phyloP scores from a whole-genome alignment of 139 green algal genomes.

The Eudorina sp. region DNA sequence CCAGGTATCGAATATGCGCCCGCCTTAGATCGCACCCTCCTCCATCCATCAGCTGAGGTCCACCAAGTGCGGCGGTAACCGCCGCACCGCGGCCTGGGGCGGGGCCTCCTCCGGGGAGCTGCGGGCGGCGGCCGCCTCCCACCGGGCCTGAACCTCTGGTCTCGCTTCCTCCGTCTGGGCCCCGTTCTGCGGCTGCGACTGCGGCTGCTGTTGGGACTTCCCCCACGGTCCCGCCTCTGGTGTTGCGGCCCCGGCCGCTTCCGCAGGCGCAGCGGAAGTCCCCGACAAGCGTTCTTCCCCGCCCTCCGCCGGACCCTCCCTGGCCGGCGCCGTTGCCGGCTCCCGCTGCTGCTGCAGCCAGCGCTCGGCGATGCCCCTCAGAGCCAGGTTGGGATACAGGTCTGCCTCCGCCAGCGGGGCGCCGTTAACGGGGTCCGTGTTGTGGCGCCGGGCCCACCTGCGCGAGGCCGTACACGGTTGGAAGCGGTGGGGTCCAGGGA shows the following conservation, averaged over 20 bases:
- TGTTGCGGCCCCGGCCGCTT: too few species aligned
- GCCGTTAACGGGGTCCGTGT: slow-evolving; percentile 37
- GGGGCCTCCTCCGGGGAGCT: not conserved
- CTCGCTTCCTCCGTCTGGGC: not conserved
- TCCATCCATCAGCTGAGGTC: slow-evolving; percentile 15
- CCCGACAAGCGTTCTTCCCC: too few species aligned
- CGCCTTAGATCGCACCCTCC: too few species aligned
- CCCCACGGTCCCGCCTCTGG: too few species aligned
- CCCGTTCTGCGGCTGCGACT: not conserved
- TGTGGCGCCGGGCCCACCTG: slow-evolving; percentile 39
- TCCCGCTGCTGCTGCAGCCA: slow-evolving; percentile 25
- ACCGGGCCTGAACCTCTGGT: not conserved
- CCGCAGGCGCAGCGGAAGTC: too few species aligned
- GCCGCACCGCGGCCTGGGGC: not conserved
- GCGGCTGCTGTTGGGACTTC: too few species aligned
- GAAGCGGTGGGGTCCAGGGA: too few species aligned
- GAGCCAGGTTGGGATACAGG: slow-evolving; percentile 35
- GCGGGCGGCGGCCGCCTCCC: not conserved
- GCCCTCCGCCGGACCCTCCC: not conserved
- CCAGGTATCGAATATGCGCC: too few species aligned
- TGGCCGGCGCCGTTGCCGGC: not conserved
- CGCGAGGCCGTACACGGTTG: too few species aligned
- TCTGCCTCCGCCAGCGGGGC: slow-evolving; percentile 20
- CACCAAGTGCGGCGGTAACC: not conserved
- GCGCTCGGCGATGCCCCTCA: slow-evolving; percentile 28